Evolutionary conservation across 495 filamentous ascomycete genomes (phyloP), one percentile per base, ranked within the genome.

Genomic region (Trichocladium uniseriatum): DNA sequence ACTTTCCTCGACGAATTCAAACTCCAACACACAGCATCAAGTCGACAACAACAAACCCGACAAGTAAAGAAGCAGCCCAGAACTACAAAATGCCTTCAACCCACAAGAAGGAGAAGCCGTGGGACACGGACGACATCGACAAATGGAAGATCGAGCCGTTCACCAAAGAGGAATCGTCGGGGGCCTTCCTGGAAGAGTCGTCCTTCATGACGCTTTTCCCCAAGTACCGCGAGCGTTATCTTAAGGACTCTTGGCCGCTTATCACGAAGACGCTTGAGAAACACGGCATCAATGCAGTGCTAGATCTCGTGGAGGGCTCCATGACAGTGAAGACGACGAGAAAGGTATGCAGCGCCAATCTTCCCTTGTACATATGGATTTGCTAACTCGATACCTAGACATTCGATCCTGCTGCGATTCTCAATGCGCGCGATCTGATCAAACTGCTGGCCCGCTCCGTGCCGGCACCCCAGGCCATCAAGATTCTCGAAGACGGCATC

Each of bases 41-140:
- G 32, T 5, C 31, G 11, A 10, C 32, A 37, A 2, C 21, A 11
- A 39, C 15, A 15, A 10, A 15, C 40, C 7, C 8, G 6, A 41
- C 2, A 22, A 4, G n/a, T n/a, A 9, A 20, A 2, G 13, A 40
- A 24, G 6, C 13, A 18, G n/a, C n/a, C n/a, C n/a, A n/a, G n/a
- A n/a, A n/a, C n/a, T 3, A 27, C 45, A 65, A 51, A 22, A 96
- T 96, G 91, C 91, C 91, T 48, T 94, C 87, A 45, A 95, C 87
- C 48, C 82, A 95, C 72, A 92, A 95, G 50, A 83, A 78, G 50
- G 89, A 95, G 5, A 98, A 98, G 65, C 87, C 92, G 31, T 97
- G 91, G 92, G 91, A 98, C 65, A 95, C 89, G 41, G 89, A 92
- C 49, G 92, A 95, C 59, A 89, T 96, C 55, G 91, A 98, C 65